Conservation (phyloP, 352 stramenopile species). For the Aphanomyces invadans region DNA sequence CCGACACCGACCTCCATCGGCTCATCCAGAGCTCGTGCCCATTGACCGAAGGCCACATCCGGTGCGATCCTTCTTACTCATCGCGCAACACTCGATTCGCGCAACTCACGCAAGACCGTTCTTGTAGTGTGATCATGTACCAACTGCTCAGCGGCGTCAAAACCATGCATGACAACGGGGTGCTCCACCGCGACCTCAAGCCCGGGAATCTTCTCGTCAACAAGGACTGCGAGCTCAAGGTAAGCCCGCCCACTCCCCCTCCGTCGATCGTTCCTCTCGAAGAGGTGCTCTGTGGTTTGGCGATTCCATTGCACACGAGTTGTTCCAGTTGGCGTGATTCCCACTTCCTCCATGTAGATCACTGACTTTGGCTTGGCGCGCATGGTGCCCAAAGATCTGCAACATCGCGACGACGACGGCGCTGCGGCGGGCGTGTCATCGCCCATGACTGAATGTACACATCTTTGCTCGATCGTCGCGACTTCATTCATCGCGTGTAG, state of each 20-base stretch:
- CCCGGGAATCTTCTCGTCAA: slow-evolving; percentile 90
- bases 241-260: no score
- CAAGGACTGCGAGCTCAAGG: slow-evolving; percentile 87
- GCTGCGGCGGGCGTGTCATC: slow-evolving; percentile 33
- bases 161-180: slow-evolving; percentile 89
- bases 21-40: slow-evolving; percentile 85
- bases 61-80: no score
- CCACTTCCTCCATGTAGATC: slow-evolving; percentile 56
- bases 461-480: no score
- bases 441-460: slow-evolving; percentile 65
- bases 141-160: slow-evolving; percentile 81
- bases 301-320: no score
- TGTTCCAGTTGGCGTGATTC: no score
- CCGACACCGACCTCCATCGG: slow-evolving; percentile 89
- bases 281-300: no score
- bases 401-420: slow-evolving; percentile 25
- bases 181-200: slow-evolving; percentile 92
- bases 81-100: no score
- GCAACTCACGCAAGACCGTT: neutral
- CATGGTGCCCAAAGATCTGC: slow-evolving; percentile 56
- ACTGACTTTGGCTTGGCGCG: slow-evolving; percentile 92
- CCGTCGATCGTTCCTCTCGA: no score
- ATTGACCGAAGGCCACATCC: slow-evolving; percentile 70
- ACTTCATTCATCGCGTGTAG: no score
- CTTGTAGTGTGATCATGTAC: slow-evolving; percentile 65